Base-by-base conservation (phyloP, 1,139 yeast genomes). In the Saccharomyces hybrid region DNA sequence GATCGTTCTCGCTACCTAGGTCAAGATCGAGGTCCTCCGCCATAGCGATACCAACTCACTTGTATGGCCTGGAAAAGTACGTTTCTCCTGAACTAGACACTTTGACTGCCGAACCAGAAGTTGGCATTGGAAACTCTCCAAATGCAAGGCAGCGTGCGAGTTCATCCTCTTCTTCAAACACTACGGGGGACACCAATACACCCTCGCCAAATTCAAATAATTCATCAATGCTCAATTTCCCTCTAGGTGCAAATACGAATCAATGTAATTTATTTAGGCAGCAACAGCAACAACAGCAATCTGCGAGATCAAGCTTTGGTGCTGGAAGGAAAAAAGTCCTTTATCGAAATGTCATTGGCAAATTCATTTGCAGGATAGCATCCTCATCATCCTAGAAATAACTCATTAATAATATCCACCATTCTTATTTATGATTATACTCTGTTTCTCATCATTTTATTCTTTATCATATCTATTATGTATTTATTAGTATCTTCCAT, bases 321-420 rank as follows among this genome's bases (percentile, higher is more conserved):
- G 44, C 44, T 38, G 44, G 44, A 16, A 48, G 53, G 24, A 51
- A 51, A 51, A 44, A 51, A 51, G 41, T 51, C 53, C 9, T 48
- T 47, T 42, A 51, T 51, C 19, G 53, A 51, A 21, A 16, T 47
- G 31, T 51, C 53, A 8, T 28, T 51, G 32, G 53, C 26, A 41
- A 51, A 28, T 12, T 51, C 53, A 27, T 51, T 51, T 42, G 51
- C 52, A 48, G 26, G 19, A 16, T 21, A 41, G 11, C 26, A 48
- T 21, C 7, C 14, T 11, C 44, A 11, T 19, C 44, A 38, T 16
- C 7, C 21, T 38, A 24, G 41, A 14, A 32, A 48, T 29, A 48
- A 21, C 27, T 19, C 26, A 24, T 24, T 7, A 11, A 38, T 26
- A 21, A 49, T 24, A 38, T n/a, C 5, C 19, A 46, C 7, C 4